Percentiles rank a stretch among this genome's conserved stretches.
These are phyloP conservation scores for Wickerhamiella occidentalis DNA, from an alignment of 805 yeast species.

Conservation along the genomic window DNA sequence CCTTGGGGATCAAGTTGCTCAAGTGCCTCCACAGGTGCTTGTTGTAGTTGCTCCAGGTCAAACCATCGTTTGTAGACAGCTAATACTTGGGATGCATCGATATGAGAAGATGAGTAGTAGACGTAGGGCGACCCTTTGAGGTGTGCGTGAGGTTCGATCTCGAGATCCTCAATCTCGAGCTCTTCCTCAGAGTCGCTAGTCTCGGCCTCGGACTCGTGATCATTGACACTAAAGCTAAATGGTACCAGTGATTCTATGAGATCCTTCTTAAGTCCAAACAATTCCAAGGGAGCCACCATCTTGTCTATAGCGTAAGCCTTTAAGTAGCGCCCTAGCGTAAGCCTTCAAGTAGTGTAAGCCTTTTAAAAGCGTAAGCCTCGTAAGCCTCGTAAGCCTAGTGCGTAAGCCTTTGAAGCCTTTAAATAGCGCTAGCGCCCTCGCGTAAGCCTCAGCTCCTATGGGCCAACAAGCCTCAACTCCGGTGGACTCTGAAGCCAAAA, in stretches of 20 bases:
- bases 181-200: constrained; percentile 4
- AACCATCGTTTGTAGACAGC: constrained; percentile 60
- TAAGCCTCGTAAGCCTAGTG: neutral
- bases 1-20: constrained; percentile 28
- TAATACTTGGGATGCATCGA: constrained; percentile 36
- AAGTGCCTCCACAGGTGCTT: constrained; percentile 42
- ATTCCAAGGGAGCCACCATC: constrained; percentile 2
- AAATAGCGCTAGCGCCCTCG: too few species aligned
- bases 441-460: neutral
- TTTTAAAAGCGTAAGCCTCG: too few species aligned
- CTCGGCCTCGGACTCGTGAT: neutral
- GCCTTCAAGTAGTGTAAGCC: too few species aligned
- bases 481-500: neutral
- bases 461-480: constrained; percentile 6
- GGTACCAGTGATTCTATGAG: neutral
- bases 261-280: constrained; percentile 1
- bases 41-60: constrained; percentile 29
- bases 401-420: too few species aligned
- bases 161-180: constrained; percentile 15
- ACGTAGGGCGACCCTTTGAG: constrained; percentile 49
- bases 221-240: neutral
- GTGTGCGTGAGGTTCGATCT: constrained; percentile 20
- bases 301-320: neutral
- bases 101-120: constrained; percentile 42
- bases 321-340: neutral